Evolutionary conservation across 78 protist species (phyloP).

Genomic region (Polysphondylium violaceum): DNA sequence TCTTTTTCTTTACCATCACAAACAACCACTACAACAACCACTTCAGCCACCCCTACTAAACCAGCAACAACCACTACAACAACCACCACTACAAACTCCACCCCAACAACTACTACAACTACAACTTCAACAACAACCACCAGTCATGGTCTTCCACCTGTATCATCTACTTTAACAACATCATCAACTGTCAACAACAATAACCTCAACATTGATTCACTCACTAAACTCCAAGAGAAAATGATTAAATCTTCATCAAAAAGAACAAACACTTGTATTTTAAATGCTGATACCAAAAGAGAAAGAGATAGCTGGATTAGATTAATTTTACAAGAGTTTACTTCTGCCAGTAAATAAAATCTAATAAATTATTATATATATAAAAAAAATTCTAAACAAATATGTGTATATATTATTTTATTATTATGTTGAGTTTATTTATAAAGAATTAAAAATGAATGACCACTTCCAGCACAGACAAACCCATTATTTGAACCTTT

Average conservation of each 20-base stretch:
- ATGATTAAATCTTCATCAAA: conserved; percentile 65
- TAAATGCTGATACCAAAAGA: conserved; percentile 58
- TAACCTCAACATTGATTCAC: conserved; percentile 7
- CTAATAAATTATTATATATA: too few relatives aligned
- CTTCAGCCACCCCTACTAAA: conserved; percentile 3
- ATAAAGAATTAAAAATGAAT: conserved; percentile 24
- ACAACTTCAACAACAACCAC: conserved; percentile 10
- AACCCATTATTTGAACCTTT: background rate
- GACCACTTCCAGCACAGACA: conserved; percentile 29
- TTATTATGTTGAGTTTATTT: background rate
- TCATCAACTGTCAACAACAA: background rate
- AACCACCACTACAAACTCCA: background rate
- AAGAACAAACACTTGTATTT: conserved; percentile 29
- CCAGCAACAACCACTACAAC: conserved; percentile 17
- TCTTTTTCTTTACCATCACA: conserved; percentile 57
- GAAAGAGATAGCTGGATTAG: conserved; percentile 76
- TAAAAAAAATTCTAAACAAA: background rate
- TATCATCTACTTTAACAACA: conserved; percentile 5
- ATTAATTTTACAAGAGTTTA: conserved; percentile 56
- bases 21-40: background rate
- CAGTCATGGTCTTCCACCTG: too few relatives aligned
- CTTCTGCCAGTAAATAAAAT: too few relatives aligned
- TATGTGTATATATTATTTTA: background rate
- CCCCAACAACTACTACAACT: background rate
- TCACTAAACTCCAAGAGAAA: conserved; percentile 59